These are phyloP conservation scores for Draba incana DNA, from an alignment of 345 rosid species.

Conservation along the genomic window DNA sequence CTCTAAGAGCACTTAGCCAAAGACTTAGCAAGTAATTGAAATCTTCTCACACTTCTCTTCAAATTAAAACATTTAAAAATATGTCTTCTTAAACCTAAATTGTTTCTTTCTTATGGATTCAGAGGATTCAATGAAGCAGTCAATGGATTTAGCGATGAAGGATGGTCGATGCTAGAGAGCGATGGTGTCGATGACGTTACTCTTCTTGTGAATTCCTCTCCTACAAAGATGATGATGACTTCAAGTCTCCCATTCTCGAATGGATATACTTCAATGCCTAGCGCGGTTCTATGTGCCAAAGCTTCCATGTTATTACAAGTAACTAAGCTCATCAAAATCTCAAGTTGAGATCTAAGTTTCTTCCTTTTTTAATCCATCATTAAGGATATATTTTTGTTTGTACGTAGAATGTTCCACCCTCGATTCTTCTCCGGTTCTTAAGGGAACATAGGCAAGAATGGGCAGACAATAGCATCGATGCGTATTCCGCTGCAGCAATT, in stretches of 20 bases:
- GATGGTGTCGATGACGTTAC: constrained; percentile 97
- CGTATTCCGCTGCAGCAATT: constrained; percentile 91
- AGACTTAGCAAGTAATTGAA: constrained; percentile 71
- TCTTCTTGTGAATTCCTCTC: constrained; percentile 86
- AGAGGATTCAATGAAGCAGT: constrained; percentile 99
- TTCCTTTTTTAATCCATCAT: not conserved
- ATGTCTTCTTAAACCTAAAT: constrained; percentile 3
- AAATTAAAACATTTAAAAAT: not conserved
- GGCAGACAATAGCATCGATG: constrained; percentile 94
- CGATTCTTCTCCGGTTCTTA: constrained; percentile 83
- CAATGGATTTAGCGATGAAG: constrained; percentile 90
- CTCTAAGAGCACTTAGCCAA: constrained; percentile 83
- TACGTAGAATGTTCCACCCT: constrained; percentile 92
- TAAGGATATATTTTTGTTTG: constrained; percentile 17
- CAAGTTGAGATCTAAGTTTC: not conserved
- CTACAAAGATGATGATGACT: constrained; percentile 75
- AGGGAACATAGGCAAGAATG: constrained; percentile 98
- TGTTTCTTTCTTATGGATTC: constrained; percentile 14
- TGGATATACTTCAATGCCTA: constrained; percentile 77
- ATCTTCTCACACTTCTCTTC: constrained; percentile 21
- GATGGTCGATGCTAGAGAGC: constrained; percentile 93
- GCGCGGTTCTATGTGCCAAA: constrained; percentile 83
- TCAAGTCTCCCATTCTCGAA: constrained; percentile 62
- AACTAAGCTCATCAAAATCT: constrained; percentile 25
- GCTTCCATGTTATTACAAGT: constrained; percentile 98